Conservation (phyloP, 2,329 filamentous ascomycete genomes). For the Fusarium sp. region DNA sequence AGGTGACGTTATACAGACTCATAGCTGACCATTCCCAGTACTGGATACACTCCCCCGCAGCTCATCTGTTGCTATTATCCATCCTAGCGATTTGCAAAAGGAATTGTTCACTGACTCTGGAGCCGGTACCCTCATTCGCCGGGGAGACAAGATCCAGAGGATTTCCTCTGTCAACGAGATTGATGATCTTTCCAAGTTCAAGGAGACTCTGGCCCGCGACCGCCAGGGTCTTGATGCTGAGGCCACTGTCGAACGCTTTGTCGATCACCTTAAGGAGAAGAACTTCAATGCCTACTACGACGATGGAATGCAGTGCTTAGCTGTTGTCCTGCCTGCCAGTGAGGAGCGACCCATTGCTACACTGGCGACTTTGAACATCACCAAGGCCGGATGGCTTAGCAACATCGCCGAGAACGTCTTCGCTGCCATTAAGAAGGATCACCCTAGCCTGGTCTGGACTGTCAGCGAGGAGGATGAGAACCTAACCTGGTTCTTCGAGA, state of each 20-base stretch:
- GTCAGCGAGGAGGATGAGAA: slow-evolving; percentile 97
- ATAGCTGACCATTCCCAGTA: slow-evolving; percentile 56
- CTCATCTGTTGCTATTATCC: slow-evolving; percentile 96
- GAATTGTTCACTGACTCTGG: slow-evolving; percentile 97
- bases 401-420: slow-evolving; percentile 98
- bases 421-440: slow-evolving; percentile 91
- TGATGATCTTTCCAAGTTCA: slow-evolving; percentile 79
- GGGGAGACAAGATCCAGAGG: slow-evolving; percentile 88
- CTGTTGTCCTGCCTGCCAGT: slow-evolving; percentile 82
- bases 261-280: slow-evolving; percentile 80
- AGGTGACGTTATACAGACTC: neutral
- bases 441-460: slow-evolving; percentile 93
- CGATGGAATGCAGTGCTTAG: slow-evolving; percentile 91
- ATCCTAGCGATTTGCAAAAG: slow-evolving; percentile 94
- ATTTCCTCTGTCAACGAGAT: slow-evolving; percentile 79
- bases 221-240: slow-evolving; percentile 83
- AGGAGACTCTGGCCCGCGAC: slow-evolving; percentile 84
- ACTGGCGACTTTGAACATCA: slow-evolving; percentile 90
- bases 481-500: slow-evolving; percentile 97
- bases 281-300: slow-evolving; percentile 96
- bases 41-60: slow-evolving; percentile 88
- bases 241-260: slow-evolving; percentile 86
- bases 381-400: slow-evolving; percentile 92
- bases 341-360: slow-evolving; percentile 78
- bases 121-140: slow-evolving; percentile 90